Evolutionary conservation across 2,329 filamentous ascomycete species (phyloP).

Genomic region (Pseudofabraea citricarpa): DNA sequence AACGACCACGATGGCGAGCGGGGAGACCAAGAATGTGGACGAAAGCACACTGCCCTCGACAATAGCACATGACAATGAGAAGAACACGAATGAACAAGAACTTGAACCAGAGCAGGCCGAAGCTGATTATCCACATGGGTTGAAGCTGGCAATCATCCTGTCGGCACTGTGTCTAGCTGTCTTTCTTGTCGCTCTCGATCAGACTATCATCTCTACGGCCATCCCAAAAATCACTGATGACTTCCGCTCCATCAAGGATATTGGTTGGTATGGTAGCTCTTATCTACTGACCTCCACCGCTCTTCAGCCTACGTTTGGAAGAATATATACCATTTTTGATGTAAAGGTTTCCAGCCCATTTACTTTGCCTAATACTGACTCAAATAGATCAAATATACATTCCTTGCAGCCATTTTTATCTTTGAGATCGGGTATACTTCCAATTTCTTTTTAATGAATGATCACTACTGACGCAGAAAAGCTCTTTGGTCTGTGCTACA

Average conservation of each 20-base stretch:
- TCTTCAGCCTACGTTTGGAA: slow-evolving; percentile 22
- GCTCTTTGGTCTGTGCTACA: slow-evolving; percentile 28
- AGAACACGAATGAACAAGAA: not conserved
- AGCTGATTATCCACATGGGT: slow-evolving; percentile 17
- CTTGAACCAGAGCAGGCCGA: slow-evolving; percentile 11
- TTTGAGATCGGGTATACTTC: slow-evolving; percentile 24
- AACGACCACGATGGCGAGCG: slow-evolving; percentile 3
- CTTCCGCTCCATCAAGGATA: slow-evolving; percentile 17
- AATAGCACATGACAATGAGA: not conserved
- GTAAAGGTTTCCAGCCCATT: slow-evolving; percentile 27
- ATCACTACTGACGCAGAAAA: not conserved
- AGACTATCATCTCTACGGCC: slow-evolving; percentile 31
- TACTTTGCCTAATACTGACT: not conserved
- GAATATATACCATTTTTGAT: slow-evolving; percentile 27
- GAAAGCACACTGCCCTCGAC: not conserved
- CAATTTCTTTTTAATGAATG: not conserved
- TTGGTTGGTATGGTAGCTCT: slow-evolving; percentile 28
- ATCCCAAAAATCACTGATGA: slow-evolving; percentile 32
- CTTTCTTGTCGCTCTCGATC: slow-evolving; percentile 25
- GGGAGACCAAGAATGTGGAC: slow-evolving; percentile 2
- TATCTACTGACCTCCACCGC: slow-evolving; percentile 31
- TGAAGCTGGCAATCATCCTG: slow-evolving; percentile 18
- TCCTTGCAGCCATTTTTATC: slow-evolving; percentile 22
- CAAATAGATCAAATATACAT: slow-evolving; percentile 20
- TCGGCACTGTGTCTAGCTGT: slow-evolving; percentile 17